Evolutionary conservation across 2,329 filamentous ascomycete species (phyloP).

Genomic region (Colletotrichum chrysophilum): DNA sequence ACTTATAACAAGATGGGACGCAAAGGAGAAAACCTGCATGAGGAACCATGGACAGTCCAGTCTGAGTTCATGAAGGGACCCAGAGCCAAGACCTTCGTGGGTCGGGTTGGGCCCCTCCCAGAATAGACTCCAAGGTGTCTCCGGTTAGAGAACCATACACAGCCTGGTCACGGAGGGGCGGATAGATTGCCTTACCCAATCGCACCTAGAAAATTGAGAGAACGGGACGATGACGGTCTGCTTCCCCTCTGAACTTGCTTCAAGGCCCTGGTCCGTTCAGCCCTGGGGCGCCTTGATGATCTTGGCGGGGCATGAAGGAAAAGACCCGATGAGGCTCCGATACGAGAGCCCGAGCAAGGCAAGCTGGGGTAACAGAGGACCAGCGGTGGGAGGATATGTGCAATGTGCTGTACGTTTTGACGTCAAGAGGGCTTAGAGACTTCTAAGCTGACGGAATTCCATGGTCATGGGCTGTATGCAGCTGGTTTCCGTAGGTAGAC

Average conservation of each 20-base stretch:
- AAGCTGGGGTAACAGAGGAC: background rate
- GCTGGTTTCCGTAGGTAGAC: background rate
- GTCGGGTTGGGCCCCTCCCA: background rate
- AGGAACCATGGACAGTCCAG: background rate
- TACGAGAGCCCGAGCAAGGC: background rate
- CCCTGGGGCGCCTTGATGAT: slow-evolving; percentile 5
- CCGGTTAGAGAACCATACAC: background rate
- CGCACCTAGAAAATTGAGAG: background rate
- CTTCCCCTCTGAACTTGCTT: background rate
- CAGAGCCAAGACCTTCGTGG: slow-evolving; percentile 3
- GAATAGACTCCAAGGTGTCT: slow-evolving; percentile 5
- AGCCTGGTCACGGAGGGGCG: background rate
- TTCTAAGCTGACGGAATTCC: slow-evolving; percentile 10
- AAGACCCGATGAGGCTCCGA: slow-evolving; percentile 12
- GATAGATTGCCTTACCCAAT: background rate
- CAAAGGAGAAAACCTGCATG: background rate
- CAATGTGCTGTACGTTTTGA: background rate
- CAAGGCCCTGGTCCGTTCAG: slow-evolving; percentile 2
- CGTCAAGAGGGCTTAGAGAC: slow-evolving; percentile 14
- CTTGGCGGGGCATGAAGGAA: slow-evolving; percentile 4
- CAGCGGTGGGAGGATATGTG: background rate
- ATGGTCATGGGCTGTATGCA: background rate
- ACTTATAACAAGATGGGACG: slow-evolving; percentile 15
- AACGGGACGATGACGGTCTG: slow-evolving; percentile 6
- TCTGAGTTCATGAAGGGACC: background rate